These are phyloP conservation scores for Alternaria gaisen DNA, from an alignment of 2,329 filamentous ascomycete species.

Conservation along the genomic window DNA sequence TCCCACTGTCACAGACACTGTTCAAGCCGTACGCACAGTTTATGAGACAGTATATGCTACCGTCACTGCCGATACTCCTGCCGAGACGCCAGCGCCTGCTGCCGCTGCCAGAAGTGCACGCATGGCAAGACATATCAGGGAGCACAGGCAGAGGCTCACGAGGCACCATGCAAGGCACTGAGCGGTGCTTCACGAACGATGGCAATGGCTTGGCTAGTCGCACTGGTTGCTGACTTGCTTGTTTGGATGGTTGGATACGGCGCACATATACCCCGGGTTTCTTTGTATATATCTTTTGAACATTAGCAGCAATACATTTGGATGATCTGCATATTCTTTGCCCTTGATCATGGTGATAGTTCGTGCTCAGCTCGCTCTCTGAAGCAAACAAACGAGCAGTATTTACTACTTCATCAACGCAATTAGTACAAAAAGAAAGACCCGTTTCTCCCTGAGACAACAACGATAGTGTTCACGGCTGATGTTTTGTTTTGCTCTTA, in stretches of 20 bases:
- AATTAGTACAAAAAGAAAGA: background rate
- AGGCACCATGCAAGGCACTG: slow-evolving; percentile 23
- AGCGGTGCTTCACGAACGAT: background rate
- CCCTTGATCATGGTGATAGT: background rate
- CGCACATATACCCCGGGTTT: slow-evolving; percentile 22
- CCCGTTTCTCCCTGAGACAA: background rate
- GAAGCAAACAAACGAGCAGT: background rate
- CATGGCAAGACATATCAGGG: slow-evolving; percentile 25
- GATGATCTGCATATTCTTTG: background rate
- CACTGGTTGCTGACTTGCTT: slow-evolving; percentile 15
- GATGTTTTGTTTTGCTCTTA: background rate
- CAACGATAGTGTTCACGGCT: background rate
- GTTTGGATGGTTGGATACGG: slow-evolving; percentile 3
- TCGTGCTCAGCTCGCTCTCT: background rate
- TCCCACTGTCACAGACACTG: slow-evolving; percentile 12
- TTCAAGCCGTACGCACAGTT: slow-evolving; percentile 18
- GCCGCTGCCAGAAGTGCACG: slow-evolving; percentile 17
- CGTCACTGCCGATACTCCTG: slow-evolving; percentile 15
- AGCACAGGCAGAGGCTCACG: slow-evolving; percentile 27
- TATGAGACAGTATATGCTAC: slow-evolving; percentile 29
- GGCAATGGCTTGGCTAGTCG: background rate
- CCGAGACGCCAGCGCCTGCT: slow-evolving; percentile 20
- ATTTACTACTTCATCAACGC: background rate
- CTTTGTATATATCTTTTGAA: slow-evolving; percentile 22
- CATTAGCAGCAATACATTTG: slow-evolving; percentile 4